phyloP scores from a whole-genome alignment of 495 filamentous ascomycete genomes.

The Aspergillus bertholletiae region DNA sequence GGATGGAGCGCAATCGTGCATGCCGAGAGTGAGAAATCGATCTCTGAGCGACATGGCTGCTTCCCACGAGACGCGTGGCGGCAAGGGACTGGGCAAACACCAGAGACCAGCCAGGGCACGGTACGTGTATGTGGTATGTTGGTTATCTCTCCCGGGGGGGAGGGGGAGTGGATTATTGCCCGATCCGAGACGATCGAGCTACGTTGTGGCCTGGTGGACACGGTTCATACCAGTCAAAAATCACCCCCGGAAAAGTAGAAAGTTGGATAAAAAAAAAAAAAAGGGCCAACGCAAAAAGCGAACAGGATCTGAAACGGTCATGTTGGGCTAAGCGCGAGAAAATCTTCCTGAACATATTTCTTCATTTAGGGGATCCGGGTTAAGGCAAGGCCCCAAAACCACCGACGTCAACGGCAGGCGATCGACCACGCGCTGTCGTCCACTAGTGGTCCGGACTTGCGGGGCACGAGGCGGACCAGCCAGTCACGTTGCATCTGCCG shows the following conservation, averaged over 20 bases:
- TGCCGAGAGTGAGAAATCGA: neutral
- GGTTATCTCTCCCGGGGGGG: too few relatives aligned
- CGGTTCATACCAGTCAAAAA: neutral
- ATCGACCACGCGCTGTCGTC: neutral
- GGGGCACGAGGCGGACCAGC: neutral
- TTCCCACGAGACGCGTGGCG: neutral
- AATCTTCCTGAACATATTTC: too few relatives aligned
- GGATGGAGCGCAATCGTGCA: neutral
- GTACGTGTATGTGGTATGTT: too few relatives aligned
- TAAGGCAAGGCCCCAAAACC: neutral
- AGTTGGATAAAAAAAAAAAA: neutral
- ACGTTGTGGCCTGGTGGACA: neutral
- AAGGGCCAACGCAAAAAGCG: too few relatives aligned
- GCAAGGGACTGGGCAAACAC: too few relatives aligned
- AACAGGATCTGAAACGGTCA: neutral
- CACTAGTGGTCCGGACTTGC: neutral
- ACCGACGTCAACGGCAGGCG: constrained; percentile 6
- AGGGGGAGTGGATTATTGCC: too few relatives aligned
- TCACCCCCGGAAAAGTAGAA: neutral
- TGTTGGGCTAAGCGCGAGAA: neutral
- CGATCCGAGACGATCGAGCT: neutral
- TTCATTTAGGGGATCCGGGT: neutral
- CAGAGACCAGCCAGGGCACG: too few relatives aligned
- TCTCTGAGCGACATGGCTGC: neutral
- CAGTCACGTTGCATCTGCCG: neutral